Conservation (phyloP, 2,329 filamentous ascomycete genomes). For the Anisogramma anomala region DNA sequence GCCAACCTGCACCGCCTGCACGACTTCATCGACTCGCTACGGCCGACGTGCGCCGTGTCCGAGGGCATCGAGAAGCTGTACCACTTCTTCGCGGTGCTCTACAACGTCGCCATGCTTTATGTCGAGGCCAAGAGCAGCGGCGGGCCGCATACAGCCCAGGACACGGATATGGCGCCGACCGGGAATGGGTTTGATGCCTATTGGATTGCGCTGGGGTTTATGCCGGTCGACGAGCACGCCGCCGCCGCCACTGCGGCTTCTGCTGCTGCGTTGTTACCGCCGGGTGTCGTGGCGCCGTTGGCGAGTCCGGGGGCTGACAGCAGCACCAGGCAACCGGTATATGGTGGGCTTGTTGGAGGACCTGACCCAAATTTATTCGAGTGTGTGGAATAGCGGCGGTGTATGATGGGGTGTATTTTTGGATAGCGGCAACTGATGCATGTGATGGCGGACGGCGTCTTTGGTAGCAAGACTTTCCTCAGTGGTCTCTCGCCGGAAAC, state of each 20-base stretch:
- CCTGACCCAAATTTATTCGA: slow-evolving; percentile 29
- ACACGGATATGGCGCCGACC: slow-evolving; percentile 36
- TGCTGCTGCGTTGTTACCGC: no score
- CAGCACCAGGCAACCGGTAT: slow-evolving; percentile 38
- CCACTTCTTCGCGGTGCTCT: slow-evolving; percentile 50
- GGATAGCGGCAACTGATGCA: no score
- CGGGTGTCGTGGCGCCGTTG: background rate
- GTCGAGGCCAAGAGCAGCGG: slow-evolving; percentile 47
- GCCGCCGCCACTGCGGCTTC: no score
- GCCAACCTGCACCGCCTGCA: slow-evolving; percentile 43
- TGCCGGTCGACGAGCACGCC: slow-evolving; percentile 26
- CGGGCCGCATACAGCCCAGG: slow-evolving; percentile 37
- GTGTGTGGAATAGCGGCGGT: slow-evolving; percentile 20
- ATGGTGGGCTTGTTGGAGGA: slow-evolving; percentile 56
- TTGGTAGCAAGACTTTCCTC: background rate
- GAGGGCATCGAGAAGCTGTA: slow-evolving; percentile 50
- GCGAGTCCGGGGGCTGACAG: slow-evolving; percentile 1
- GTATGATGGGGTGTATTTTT: slow-evolving; percentile 4
- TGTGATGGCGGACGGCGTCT: background rate
- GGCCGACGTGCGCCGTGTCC: slow-evolving; percentile 38
- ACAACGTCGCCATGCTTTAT: slow-evolving; percentile 49
- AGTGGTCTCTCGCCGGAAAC: no score
- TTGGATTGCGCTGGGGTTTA: slow-evolving; percentile 50
- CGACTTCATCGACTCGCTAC: slow-evolving; percentile 45
- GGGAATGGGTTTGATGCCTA: slow-evolving; percentile 54